Evolutionary conservation across 148 eudicot species (phyloP), one percentile per base, ranked within the genome.

Genomic region (Talinum fruticosum): DNA sequence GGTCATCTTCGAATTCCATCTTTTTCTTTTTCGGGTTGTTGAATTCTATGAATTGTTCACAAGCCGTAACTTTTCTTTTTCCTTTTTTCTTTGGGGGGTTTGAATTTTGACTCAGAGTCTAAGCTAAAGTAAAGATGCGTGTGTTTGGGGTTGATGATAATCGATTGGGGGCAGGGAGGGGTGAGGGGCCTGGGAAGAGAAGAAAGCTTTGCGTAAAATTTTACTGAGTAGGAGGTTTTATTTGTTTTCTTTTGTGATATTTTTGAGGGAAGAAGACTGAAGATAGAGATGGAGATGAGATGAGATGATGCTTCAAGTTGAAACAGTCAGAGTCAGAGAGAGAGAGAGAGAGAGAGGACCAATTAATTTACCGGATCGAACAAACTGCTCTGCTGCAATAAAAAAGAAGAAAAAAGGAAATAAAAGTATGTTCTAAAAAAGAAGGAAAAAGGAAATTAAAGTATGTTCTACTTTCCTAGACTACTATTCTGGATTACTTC

Each of bases 1-100:
- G 66, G 18, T 62, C 66, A 62, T 62, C 66, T 62, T 62, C 66
- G 5, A 62, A 28, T 62, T 62, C 66, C 66, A 62, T 62, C 10
- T 28, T 62, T 61, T 6, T 62, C 0, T 12, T 28, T 28, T 28
- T 28, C n/a, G n/a, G n/a, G n/a, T 15, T 51, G 57, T 2, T 15
- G 57, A 51, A 51, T 51, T 51, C 23, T 51, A 2, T 41, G 47
- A 41, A 41, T 41, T 41, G 14, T 51, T 51, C 23, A 51, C 6
- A 10, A 41, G 57, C 57, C 14, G 57, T 51, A 16, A 51, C 1
- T 15, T 51, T 18, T 16, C 5, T 15, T 1, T 49, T 49, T 49
- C 54, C 4, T 2, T 51, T 10, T 41, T 41, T 41, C 7, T 51
- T 51, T 51, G 57, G 3, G 14, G 57, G 19, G 19, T 13, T 51